Percentiles rank a stretch among this genome's conserved stretches.
phyloP scores from a whole-genome alignment of 352 stramenopile genomes.

The Phytophthora sp. region DNA sequence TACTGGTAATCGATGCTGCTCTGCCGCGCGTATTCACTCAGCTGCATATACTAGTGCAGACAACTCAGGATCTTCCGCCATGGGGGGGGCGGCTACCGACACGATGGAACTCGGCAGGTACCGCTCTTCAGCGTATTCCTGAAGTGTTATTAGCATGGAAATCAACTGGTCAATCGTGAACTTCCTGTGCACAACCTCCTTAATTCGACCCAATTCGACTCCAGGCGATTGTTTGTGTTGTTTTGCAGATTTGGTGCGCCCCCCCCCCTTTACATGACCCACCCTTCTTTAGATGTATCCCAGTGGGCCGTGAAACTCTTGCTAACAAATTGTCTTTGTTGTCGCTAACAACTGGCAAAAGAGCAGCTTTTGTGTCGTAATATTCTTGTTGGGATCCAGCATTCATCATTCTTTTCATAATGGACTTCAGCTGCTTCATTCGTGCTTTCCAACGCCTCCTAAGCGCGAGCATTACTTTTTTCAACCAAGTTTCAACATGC shows the following conservation, averaged over 20 bases:
- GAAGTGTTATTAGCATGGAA: constrained; percentile 8
- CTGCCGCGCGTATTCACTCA: neutral
- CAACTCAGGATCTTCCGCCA: constrained; percentile 4
- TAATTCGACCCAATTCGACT: constrained; percentile 13
- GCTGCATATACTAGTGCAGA: neutral
- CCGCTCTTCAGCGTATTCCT: constrained; percentile 5
- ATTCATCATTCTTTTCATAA: constrained; percentile 3
- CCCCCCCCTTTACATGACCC: constrained; percentile 1
- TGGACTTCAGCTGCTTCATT: neutral
- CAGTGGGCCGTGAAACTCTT: constrained; percentile 5
- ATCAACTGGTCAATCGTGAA: constrained; percentile 10
- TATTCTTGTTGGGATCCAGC: constrained; percentile 3
- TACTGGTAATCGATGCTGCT: neutral
- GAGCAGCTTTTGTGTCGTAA: neutral
- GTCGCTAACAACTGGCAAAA: too few relatives aligned
- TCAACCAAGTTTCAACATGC: constrained; percentile 12
- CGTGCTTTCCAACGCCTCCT: neutral
- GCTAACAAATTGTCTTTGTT: too few relatives aligned
- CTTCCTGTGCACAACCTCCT: neutral
- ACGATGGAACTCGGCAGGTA: constrained; percentile 8
- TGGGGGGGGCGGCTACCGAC: constrained; percentile 1
- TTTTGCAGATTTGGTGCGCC: constrained; percentile 12
- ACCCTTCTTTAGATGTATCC: constrained; percentile 9
- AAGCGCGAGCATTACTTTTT: constrained; percentile 2
- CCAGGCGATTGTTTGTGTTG: constrained; percentile 10